Base-by-base conservation (phyloP, 1,284 basidiomycete genomes). In the Tetrapyrgos nigripes region DNA sequence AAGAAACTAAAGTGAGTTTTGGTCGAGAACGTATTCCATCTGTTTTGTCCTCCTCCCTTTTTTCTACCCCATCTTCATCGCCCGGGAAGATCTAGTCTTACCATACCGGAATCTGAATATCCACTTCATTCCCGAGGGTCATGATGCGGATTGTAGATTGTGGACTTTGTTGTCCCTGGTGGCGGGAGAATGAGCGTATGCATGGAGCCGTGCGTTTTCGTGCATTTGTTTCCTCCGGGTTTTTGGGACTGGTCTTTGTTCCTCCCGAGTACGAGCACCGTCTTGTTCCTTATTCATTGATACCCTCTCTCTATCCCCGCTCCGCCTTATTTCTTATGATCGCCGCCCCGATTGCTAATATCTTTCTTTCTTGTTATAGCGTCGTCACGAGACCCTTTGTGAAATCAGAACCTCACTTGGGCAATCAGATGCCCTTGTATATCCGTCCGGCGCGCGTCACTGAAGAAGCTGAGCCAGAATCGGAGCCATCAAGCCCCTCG, bases 1-100 rank as follows among this genome's bases (percentile, higher is more conserved):
- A 87, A 87, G 73, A 81, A 79, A 56, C 77, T 85, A 69, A 87
- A 86, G 86, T 88, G 68, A 76, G 84, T 80, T n/a, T 40, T n/a
- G 19, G 13, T 17, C 17, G 14, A 17, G 14, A 33, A 14, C 31
- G 13, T 40, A n/a, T 17, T 40, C 37, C 37, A 40, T n/a, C 14
- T n/a, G 37, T 9, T n/a, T 40, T 17, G 13, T n/a, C 14, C 17
- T n/a, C 37, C 17, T n/a, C 19, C 37, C 14, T 40, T 40, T 17
- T 17, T 40, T 40, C 17, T 17, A 17, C 19, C 37, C 13, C 37
- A 8, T n/a, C 17, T 40, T 40, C 19, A 40, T n/a, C 19, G 37
- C 37, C 14, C 14, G 37, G 37, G 17, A 40, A 33, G 31, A n/a
- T n/a, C n/a, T n/a, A n/a, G n/a, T n/a, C n/a, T 33, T 33, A 8